Evolutionary conservation across 2,329 filamentous ascomycete species (phyloP).

Genomic region (Colletotrichum orbiculare): DNA sequence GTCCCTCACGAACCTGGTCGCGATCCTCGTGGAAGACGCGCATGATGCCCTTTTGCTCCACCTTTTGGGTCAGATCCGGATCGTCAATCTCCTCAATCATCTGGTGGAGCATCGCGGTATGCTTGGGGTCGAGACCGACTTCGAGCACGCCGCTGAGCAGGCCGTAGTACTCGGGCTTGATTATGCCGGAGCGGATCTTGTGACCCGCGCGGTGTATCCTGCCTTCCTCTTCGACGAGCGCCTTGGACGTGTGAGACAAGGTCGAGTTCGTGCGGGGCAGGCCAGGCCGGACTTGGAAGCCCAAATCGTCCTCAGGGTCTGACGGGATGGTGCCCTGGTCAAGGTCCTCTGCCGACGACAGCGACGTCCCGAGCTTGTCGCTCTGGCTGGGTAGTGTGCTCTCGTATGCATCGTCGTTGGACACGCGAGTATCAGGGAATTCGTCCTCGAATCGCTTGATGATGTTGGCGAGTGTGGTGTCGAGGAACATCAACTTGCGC

Average conservation of each 20-base stretch:
- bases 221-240: constrained; percentile 67
- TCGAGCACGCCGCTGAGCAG: constrained; percentile 61
- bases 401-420: constrained; percentile 44
- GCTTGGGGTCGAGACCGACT: constrained; percentile 61
- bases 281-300: constrained; percentile 52
- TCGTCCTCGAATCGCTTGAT: constrained; percentile 97
- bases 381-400: constrained; percentile 41
- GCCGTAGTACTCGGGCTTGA: constrained; percentile 63
- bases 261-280: constrained; percentile 65
- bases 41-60: constrained; percentile 69
- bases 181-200: constrained; percentile 64
- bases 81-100: constrained; percentile 73
- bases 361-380: constrained; percentile 42
- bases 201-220: constrained; percentile 66
- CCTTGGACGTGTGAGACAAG: constrained; percentile 60
- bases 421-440: constrained; percentile 84
- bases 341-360: constrained; percentile 47
- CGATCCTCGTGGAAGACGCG: constrained; percentile 70
- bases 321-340: constrained; percentile 53
- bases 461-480: constrained; percentile 88
- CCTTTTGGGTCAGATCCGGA: constrained; percentile 64
- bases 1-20: constrained; percentile 58
- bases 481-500: constrained; percentile 86
- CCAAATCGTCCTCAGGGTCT: constrained; percentile 62
- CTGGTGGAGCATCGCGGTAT: constrained; percentile 65